Percentiles rank a stretch among this genome's conserved stretches.
These are phyloP conservation scores for Gaeumannomyces sp. DNA, from an alignment of 2,329 filamentous ascomycete genomes.

Conservation along the genomic window DNA sequence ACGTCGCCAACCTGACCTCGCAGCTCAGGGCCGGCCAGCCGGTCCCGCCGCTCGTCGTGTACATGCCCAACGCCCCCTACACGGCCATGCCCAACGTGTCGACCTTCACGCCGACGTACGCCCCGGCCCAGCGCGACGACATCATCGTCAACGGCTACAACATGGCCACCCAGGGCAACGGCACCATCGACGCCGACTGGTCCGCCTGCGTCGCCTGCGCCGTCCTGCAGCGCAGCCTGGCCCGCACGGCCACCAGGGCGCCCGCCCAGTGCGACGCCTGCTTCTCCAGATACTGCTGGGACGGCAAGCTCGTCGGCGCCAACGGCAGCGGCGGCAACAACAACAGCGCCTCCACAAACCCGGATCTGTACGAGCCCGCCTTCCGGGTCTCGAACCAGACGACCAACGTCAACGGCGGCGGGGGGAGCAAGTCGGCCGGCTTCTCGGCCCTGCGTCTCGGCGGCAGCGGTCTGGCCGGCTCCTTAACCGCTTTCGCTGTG, in stretches of 20 bases:
- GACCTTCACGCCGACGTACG: constrained; percentile 66
- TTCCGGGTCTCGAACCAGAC: constrained; percentile 22
- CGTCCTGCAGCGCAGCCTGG: constrained; percentile 68
- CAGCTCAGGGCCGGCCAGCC: constrained; percentile 14
- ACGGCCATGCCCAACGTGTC: constrained; percentile 69
- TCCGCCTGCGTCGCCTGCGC: constrained; percentile 82
- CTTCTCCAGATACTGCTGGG: constrained; percentile 86
- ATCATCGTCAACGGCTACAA: constrained; percentile 86
- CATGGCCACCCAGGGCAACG: constrained; percentile 76
- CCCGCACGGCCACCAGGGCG: constrained; percentile 60
- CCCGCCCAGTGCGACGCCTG: constrained; percentile 70
- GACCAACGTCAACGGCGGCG: constrained; percentile 12
- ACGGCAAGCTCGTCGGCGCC: constrained; percentile 51
- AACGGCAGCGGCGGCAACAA: constrained; percentile 2
- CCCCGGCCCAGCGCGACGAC: constrained; percentile 59
- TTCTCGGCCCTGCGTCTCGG: background rate
- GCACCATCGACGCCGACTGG: constrained; percentile 69
- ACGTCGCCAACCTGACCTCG: constrained; percentile 27
- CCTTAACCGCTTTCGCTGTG: background rate
- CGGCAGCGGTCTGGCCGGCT: background rate
- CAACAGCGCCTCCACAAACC: constrained; percentile 14
- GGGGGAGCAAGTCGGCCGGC: constrained; percentile 8
- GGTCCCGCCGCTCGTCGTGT: constrained; percentile 37
- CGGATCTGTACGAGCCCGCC: constrained; percentile 24
- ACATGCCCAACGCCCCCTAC: constrained; percentile 83